A percentile compares a stretch with the other conserved stretches of the same genome.
phyloP scores from a whole-genome alignment of 768 basidiomycete genomes.

The Russula dissimulans region DNA sequence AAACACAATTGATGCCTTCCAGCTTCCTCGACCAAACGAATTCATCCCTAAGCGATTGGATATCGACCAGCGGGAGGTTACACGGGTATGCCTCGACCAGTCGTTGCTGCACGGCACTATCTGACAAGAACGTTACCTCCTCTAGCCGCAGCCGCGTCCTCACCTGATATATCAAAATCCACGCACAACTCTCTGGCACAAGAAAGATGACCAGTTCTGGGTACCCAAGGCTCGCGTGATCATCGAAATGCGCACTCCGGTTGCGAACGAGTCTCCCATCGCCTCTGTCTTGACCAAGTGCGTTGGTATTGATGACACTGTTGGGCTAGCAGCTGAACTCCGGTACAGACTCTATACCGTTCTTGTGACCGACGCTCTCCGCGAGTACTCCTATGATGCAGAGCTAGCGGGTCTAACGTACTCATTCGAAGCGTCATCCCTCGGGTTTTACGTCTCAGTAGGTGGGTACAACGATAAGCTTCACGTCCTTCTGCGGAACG shows the following conservation, averaged over 20 bases:
- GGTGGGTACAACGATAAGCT: slow-evolving; percentile 92
- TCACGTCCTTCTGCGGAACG: slow-evolving; percentile 57
- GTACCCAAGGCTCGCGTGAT: slow-evolving; percentile 78
- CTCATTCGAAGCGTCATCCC: slow-evolving; percentile 48
- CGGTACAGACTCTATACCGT: slow-evolving; percentile 64
- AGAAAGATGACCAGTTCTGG: slow-evolving; percentile 97
- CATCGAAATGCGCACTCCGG: slow-evolving; percentile 63
- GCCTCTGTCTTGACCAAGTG: slow-evolving; percentile 67
- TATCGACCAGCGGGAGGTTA: slow-evolving; percentile 65
- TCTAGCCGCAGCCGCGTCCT: slow-evolving; percentile 66
- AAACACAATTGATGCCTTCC: slow-evolving; percentile 59
- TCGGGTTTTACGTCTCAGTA: slow-evolving; percentile 58
- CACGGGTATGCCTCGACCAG: slow-evolving; percentile 38
- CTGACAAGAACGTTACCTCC: background rate
- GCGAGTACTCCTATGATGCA: slow-evolving; percentile 89
- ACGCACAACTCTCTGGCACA: slow-evolving; percentile 80
- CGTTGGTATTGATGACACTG: slow-evolving; percentile 15
- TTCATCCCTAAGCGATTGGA: slow-evolving; percentile 86
- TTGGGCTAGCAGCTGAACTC: background rate
- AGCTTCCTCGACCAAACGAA: slow-evolving; percentile 75
- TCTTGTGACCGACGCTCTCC: slow-evolving; percentile 79
- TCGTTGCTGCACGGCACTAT: background rate
- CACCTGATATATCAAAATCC: slow-evolving; percentile 64
- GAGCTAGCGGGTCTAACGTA: slow-evolving; percentile 84
- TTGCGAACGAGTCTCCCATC: slow-evolving; percentile 54